Evolutionary conservation across 129 eudicot species (phyloP).

Genomic region (Flaveria sonorensis): DNA sequence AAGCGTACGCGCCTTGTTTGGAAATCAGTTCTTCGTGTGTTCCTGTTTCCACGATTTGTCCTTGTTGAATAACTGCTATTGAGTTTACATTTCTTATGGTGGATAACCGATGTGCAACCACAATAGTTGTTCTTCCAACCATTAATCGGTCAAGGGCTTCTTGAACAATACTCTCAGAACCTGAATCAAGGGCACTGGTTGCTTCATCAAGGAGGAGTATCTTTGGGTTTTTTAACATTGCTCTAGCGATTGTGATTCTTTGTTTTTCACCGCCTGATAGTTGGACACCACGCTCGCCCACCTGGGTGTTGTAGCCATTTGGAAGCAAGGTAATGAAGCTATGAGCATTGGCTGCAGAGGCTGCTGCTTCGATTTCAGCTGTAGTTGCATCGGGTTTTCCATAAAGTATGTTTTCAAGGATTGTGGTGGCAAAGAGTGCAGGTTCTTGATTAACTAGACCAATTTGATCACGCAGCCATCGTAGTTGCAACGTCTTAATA

Average conservation of each 20-base stretch:
- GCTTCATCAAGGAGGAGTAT: constrained; percentile 96
- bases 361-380: constrained; percentile 84
- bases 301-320: constrained; percentile 93
- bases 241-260: constrained; percentile 94
- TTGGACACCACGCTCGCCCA: constrained; percentile 94
- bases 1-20: constrained; percentile 84
- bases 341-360: constrained; percentile 94
- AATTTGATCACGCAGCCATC: constrained; percentile 89
- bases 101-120: constrained; percentile 94
- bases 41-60: constrained; percentile 88
- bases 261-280: constrained; percentile 98
- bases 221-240: constrained; percentile 91
- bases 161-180: constrained; percentile 91
- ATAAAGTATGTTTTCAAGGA: constrained; percentile 88
- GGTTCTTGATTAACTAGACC: constrained; percentile 99
- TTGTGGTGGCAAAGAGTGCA: constrained; percentile 97
- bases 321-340: constrained; percentile 91
- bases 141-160: constrained; percentile 94
- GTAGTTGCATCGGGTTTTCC: constrained; percentile 89
- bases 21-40: constrained; percentile 88
- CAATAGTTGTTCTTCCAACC: constrained; percentile 94
- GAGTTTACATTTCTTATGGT: constrained; percentile 93
- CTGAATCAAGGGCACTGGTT: constrained; percentile 91
- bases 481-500: constrained; percentile 74
- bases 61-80: constrained; percentile 90